A percentile compares a stretch with the other conserved stretches of the same genome.
These are phyloP conservation scores for Gossypium arboreum DNA, from an alignment of 345 rosid genomes.

Conservation along the genomic window DNA sequence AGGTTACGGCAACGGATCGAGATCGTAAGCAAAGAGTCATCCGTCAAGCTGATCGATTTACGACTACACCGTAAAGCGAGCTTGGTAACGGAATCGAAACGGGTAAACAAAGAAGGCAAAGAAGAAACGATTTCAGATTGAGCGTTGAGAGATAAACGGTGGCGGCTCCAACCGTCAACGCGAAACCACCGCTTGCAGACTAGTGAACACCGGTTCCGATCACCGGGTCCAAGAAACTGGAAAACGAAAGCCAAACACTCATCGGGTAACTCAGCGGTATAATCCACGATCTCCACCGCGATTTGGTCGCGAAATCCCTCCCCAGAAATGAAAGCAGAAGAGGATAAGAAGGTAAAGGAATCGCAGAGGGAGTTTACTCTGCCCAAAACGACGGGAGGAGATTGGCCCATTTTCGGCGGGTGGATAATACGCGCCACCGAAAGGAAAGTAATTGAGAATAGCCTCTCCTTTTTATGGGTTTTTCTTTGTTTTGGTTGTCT, in stretches of 20 bases:
- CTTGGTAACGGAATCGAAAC: slow-evolving; percentile 71
- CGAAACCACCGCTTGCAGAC: slow-evolving; percentile 75
- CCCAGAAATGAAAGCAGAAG: slow-evolving; percentile 19
- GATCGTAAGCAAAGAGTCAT: slow-evolving; percentile 55
- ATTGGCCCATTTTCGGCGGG: slow-evolving; percentile 47
- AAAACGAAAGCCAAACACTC: slow-evolving; percentile 78
- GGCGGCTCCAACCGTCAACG: slow-evolving; percentile 75
- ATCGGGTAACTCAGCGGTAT: slow-evolving; percentile 58
- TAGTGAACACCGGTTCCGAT: slow-evolving; percentile 68
- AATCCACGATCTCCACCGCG: slow-evolving; percentile 29
- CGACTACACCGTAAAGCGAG: slow-evolving; percentile 78
- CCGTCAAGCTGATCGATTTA: slow-evolving; percentile 52
- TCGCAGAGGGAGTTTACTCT: slow-evolving; percentile 17
- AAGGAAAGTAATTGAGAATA: background rate
- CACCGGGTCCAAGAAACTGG: slow-evolving; percentile 60
- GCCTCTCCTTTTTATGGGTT: background rate
- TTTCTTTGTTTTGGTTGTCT: background rate
- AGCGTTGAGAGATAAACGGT: slow-evolving; percentile 68
- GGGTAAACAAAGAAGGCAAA: slow-evolving; percentile 44
- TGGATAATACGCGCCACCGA: slow-evolving; percentile 18
- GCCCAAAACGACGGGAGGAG: slow-evolving; percentile 37
- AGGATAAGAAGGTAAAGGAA: slow-evolving; percentile 20
- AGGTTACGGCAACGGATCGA: slow-evolving; percentile 59
- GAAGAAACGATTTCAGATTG: slow-evolving; percentile 39
- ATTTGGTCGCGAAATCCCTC: slow-evolving; percentile 19